Percentiles rank a stretch among this genome's conserved stretches.
phyloP scores from a whole-genome alignment of 352 stramenopile genomes.

The Pelagophyceae sp. region DNA sequence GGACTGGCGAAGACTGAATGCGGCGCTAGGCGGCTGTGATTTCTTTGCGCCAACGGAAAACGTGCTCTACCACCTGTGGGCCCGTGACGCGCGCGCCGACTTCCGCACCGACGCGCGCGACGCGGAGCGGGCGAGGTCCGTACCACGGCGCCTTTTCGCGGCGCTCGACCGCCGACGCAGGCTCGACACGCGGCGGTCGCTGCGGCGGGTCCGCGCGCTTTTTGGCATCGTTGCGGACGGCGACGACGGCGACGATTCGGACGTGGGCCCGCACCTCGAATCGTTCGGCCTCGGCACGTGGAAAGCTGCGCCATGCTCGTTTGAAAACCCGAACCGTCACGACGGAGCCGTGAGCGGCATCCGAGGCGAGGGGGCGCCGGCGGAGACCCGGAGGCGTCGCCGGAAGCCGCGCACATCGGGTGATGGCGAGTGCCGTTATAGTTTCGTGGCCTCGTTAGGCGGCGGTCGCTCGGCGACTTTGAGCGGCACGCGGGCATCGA shows the following conservation, averaged over 20 bases:
- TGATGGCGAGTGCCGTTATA: too few species aligned
- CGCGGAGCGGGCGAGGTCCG: too few species aligned
- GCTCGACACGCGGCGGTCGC: not conserved
- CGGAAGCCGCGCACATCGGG: too few species aligned
- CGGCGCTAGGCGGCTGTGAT: conserved; percentile 72
- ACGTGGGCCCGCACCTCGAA: not conserved
- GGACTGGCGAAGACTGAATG: too few species aligned
- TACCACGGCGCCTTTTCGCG: too few species aligned
- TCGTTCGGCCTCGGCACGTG: not conserved
- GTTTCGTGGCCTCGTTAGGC: too few species aligned
- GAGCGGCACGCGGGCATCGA: not conserved
- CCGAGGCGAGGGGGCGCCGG: too few species aligned
- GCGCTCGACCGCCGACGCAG: not conserved
- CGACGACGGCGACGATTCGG: not conserved
- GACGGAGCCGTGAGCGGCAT: too few species aligned
- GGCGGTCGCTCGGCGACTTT: not conserved
- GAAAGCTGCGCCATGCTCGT: too few species aligned
- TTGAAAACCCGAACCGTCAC: too few species aligned
- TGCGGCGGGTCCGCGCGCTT: not conserved
- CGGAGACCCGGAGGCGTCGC: too few species aligned
- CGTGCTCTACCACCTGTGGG: conserved; percentile 79
- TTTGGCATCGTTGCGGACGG: not conserved
- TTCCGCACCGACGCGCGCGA: conserved; percentile 42
- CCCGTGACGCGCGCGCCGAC: conserved; percentile 55
- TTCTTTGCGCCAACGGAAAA: conserved; percentile 68